A percentile compares a stretch with the other conserved stretches of the same genome.
Evolutionary conservation across 2,329 filamentous ascomycete species (phyloP).

Genomic region (Paecilomyces sp.): DNA sequence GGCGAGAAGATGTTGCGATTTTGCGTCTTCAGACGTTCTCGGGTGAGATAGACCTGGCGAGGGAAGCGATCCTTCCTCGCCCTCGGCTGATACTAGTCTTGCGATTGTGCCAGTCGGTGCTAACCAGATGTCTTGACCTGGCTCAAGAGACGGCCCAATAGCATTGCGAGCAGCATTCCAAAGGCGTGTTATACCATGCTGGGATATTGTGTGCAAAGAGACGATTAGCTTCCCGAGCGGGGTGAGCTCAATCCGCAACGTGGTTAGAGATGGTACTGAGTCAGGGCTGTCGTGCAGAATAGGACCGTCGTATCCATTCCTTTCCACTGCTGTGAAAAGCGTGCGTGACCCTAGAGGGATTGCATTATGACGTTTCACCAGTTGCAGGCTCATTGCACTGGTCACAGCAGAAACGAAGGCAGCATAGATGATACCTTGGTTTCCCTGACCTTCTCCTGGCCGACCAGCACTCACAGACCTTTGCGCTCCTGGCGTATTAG

Average conservation of each 20-base stretch:
- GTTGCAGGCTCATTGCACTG: slow-evolving; percentile 28
- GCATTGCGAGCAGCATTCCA: slow-evolving; percentile 12
- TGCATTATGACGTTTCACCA: slow-evolving; percentile 26
- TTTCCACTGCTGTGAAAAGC: slow-evolving; percentile 28
- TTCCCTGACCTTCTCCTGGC: slow-evolving; percentile 22
- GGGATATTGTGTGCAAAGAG: slow-evolving; percentile 27
- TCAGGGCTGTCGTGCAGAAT: slow-evolving; percentile 18
- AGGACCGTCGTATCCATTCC: slow-evolving; percentile 21
- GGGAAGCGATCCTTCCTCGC: slow-evolving; percentile 12
- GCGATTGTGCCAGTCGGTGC: slow-evolving; percentile 32
- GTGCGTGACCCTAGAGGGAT: slow-evolving; percentile 35
- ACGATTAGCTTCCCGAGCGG: slow-evolving; percentile 29
- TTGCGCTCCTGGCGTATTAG: slow-evolving; percentile 14
- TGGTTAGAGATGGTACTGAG: slow-evolving; percentile 25
- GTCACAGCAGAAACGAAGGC: slow-evolving; percentile 34
- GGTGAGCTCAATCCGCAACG: slow-evolving; percentile 30
- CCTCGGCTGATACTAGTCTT: slow-evolving; percentile 21
- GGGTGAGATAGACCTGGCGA: slow-evolving; percentile 12
- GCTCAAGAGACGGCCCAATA: slow-evolving; percentile 11
- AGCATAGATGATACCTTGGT: slow-evolving; percentile 29
- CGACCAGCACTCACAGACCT: slow-evolving; percentile 18
- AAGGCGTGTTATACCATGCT: slow-evolving; percentile 28
- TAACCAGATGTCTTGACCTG: slow-evolving; percentile 32
- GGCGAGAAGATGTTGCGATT: slow-evolving; percentile 2
- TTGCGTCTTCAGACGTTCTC: slow-evolving; percentile 7